phyloP scores from a whole-genome alignment of 2,329 filamentous ascomycete species.

The Colletotrichum liaoningense region DNA sequence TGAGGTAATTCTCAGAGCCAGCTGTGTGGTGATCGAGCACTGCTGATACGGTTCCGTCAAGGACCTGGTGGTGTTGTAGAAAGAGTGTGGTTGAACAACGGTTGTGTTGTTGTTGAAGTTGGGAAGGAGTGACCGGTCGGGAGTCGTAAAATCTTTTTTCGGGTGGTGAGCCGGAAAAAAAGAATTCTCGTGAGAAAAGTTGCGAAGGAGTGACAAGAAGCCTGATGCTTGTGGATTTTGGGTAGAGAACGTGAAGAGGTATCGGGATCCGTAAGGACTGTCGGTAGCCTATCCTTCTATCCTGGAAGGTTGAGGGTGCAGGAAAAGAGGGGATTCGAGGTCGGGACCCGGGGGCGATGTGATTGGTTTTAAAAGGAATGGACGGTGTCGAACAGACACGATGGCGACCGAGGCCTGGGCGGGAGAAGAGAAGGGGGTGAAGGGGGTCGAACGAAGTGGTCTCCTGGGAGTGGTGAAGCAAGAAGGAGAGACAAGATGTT shows the following conservation, averaged over 20 bases:
- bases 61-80: slow-evolving; percentile 35
- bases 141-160: slow-evolving; percentile 29
- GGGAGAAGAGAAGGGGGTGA: slow-evolving; percentile 27
- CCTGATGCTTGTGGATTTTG: slow-evolving; percentile 5
- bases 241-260: slow-evolving; percentile 29
- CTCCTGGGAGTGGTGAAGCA: slow-evolving; percentile 37
- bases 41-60: slow-evolving; percentile 41
- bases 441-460: slow-evolving; percentile 39
- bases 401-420: slow-evolving; percentile 32
- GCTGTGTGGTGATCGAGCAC: slow-evolving; percentile 38
- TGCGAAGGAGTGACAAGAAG: slow-evolving; percentile 37
- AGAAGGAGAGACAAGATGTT: slow-evolving; percentile 36
- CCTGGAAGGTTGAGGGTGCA: slow-evolving; percentile 36
- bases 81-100: slow-evolving; percentile 40
- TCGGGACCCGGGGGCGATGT: slow-evolving; percentile 21
- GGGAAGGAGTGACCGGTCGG: slow-evolving; percentile 18
- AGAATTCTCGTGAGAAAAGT: slow-evolving; percentile 25
- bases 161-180: slow-evolving; percentile 30
- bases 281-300: slow-evolving; percentile 35
- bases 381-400: slow-evolving; percentile 35
- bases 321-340: slow-evolving; percentile 25
- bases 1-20: slow-evolving; percentile 37
- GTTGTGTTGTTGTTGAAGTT: slow-evolving; percentile 32
- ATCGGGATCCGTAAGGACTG: slow-evolving; percentile 28
- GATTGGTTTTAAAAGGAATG: slow-evolving; percentile 36